Evolutionary conservation across 768 basidiomycete species (phyloP).

Genomic region (Dacryopinax spathularia): DNA sequence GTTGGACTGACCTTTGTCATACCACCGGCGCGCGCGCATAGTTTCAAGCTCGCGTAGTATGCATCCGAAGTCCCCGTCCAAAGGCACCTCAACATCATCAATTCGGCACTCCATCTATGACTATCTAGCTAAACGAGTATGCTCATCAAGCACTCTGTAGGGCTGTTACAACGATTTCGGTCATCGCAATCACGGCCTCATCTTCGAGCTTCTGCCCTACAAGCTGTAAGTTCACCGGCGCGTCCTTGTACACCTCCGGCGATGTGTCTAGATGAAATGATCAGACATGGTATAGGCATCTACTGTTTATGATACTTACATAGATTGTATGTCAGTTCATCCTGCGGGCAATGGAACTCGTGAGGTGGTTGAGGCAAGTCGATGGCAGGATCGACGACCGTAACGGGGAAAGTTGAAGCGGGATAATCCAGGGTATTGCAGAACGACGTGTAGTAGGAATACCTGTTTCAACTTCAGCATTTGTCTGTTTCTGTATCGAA

Average conservation of each 20-base stretch:
- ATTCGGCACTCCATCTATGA: not conserved
- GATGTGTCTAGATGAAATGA: not conserved
- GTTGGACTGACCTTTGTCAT: no score
- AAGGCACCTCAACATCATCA: not conserved
- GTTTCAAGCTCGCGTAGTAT: no score
- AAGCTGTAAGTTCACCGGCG: slow-evolving; percentile 51
- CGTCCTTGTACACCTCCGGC: slow-evolving; percentile 40
- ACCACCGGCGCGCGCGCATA: no score
- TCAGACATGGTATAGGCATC: not conserved
- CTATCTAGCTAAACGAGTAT: not conserved
- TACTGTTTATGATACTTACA: slow-evolving; percentile 26
- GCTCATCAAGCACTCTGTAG: not conserved
- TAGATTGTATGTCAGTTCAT: slow-evolving; percentile 36
- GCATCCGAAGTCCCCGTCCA: no score
- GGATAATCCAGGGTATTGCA: slow-evolving; percentile 61
- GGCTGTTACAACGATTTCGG: slow-evolving; percentile 48
- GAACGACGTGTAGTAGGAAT: slow-evolving; percentile 39
- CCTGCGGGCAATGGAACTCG: slow-evolving; percentile 34
- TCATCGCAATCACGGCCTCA: slow-evolving; percentile 56
- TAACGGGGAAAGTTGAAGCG: slow-evolving; percentile 48
- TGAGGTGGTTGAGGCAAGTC: slow-evolving; percentile 36
- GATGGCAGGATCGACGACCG: slow-evolving; percentile 38
- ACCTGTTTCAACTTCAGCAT: slow-evolving; percentile 21
- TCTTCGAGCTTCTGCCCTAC: slow-evolving; percentile 59
- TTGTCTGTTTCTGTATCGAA: not conserved